Evolutionary conservation across 495 filamentous ascomycete genomes (phyloP), one percentile per base, ranked within the genome.

Genomic region (Tuber umbilicatum): DNA sequence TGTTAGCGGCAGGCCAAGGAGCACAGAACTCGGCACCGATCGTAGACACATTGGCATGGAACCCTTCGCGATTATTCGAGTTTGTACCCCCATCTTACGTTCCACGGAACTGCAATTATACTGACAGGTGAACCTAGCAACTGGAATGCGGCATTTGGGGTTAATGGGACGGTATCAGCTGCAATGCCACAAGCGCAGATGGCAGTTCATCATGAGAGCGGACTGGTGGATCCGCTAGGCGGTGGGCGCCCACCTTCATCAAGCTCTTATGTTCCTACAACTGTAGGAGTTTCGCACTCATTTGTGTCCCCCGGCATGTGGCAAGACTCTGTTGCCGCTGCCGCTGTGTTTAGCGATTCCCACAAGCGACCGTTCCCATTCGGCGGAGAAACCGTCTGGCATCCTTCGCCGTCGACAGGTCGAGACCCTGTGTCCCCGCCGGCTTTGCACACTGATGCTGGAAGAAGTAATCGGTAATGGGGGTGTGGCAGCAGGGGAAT

Each of bases 221-320:
- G 79, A 73, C 76, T 81, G 75, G 79, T 81, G 75, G 80, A 82
- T 80, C 73, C 76, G 68, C 80, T 82, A 75, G 80, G 80, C 74
- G 79, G 79, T 81, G 79, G 78, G 79, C 79, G 75, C 73, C 73
- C 79, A 81, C 78, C 78, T 79, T 81, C 86, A 86, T 75, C 87
- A 88, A 83, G 80, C 86, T 72, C 83, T 86, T 70, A 85, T 84
- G 37, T 80, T 87, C 42, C 87, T 87, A 73, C 86, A 87, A 74
- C 84, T 84, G 74, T 83, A 83, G 73, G 75, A 73, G 76, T 76
- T 75, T 76, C 76, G 67, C 70, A 81, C 76, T 86, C 89, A 23
- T 90, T 96, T 77, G 92, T 99, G 73, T 97, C 93, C 19, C 93
- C 95, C 17, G 91, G 91, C 75, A 97, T 97, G 89, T 99, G 95